A percentile compares a stretch with the other conserved stretches of the same genome.
Evolutionary conservation across 2,329 filamentous ascomycete genomes (phyloP).

Genomic region (Botrytis medusae): DNA sequence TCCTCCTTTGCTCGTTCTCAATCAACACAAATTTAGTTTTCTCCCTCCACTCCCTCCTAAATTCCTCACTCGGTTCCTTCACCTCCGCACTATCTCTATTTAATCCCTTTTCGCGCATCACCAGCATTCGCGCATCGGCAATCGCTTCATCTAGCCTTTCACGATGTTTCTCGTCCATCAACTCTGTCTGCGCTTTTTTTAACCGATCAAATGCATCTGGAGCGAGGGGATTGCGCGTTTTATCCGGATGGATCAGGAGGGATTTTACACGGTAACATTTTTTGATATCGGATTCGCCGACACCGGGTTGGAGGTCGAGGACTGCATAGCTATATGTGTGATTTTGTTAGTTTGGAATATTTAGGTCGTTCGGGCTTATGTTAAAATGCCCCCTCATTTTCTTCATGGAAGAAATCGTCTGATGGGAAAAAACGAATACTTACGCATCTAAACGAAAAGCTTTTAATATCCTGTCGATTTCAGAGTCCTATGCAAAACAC

Average conservation of each 20-base stretch:
- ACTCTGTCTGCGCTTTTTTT: constrained; percentile 87
- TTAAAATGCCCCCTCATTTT: not conserved
- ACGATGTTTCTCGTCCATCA: constrained; percentile 93
- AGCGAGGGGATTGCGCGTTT: constrained; percentile 85
- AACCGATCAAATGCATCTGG: constrained; percentile 96
- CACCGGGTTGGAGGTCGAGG: constrained; percentile 90
- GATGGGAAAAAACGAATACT: constrained; percentile 36
- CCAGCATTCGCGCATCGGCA: constrained; percentile 88
- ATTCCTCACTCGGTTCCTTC: constrained; percentile 67
- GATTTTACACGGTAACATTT: constrained; percentile 92
- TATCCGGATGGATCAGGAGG: constrained; percentile 98
- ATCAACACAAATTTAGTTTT: constrained; percentile 88
- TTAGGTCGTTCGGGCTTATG: not conserved
- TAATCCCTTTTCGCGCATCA: constrained; percentile 94
- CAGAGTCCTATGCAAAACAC: constrained; percentile 66
- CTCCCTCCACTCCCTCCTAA: constrained; percentile 81
- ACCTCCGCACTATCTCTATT: constrained; percentile 81
- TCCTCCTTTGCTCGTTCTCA: constrained; percentile 83
- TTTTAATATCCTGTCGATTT: constrained; percentile 91
- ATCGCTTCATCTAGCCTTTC: constrained; percentile 88
- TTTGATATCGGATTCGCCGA: constrained; percentile 96
- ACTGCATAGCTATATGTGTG: constrained; percentile 71
- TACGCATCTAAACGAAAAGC: constrained; percentile 79
- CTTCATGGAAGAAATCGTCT: not conserved
- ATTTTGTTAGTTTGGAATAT: constrained; percentile 20